Base-by-base conservation (phyloP, 2,329 filamentous ascomycete species). In the Acrodontium crateriforme region DNA sequence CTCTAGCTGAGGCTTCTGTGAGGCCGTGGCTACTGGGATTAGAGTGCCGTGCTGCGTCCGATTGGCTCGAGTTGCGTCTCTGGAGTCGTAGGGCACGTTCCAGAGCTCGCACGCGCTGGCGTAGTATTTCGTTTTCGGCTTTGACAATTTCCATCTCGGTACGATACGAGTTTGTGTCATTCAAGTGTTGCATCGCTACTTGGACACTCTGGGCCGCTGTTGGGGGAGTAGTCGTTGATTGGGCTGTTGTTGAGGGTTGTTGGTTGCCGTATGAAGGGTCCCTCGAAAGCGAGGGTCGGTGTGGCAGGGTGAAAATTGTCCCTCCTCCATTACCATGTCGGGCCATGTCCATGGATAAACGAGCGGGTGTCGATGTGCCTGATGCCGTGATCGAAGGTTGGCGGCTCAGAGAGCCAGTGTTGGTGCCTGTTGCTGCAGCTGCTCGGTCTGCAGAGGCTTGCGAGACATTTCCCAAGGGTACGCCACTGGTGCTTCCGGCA, bases 131-230 rank as follows among this genome's bases (percentile, higher is more conserved):
- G 44, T 65, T 65, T 46, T 65, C 62, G 24, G 47, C 47, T 48
- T 64, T 64, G 18, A 60, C 61, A 28, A 58, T 55, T 36, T 65
- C 62, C 30, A 65, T 45, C 44, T 65, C 62, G 6, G 52, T 51
- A 21, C 53, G 48, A 24, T 61, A 58, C 25, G 54, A 47, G 24
- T 58, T 53, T 2, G 58, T 53, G 36, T 63, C 60, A 18, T 56
- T 48, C 27, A 44, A 42, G 35, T 43, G 38, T 19, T 45, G 42
- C 26, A 44, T 43, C 7, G 44, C 41, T 12, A 36, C 24, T 16
- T 41, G 28, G 16, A 42, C 28, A 24, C 27, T 33, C 14, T 27
- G 30, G 34, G 26, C 24, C n/a, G 38, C 35, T 9, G 40, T 38
- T 5, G 39, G 21, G 6, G 32, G 26, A 28, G 40, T 33, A 8